Base-by-base conservation (phyloP, 495 filamentous ascomycete genomes). In the Aspergillus affinis region DNA sequence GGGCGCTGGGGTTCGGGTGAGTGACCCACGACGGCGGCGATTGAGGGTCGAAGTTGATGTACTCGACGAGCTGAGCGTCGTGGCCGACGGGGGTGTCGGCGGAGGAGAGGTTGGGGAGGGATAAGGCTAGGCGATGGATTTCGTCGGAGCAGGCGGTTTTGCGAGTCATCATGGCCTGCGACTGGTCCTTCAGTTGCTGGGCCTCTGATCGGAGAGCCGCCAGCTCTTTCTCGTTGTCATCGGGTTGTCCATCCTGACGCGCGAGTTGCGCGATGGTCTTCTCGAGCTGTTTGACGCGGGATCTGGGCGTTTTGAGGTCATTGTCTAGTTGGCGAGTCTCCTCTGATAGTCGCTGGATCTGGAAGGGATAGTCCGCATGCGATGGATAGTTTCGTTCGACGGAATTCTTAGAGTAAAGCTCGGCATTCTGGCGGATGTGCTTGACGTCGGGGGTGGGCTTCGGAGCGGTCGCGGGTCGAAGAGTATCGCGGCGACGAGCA, bases 101-200 rank as follows among this genome's bases (percentile, higher is more conserved):
- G 73, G 86, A 88, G 51, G 91, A 96, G 36, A 93, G 81, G 73
- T 98, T 98, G 13, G 94, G 95, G 41, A 98, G 83, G 50, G 88
- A 82, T 0, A 89, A 75, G 3, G 94, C 92, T 27, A 97, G 82
- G 23, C 77, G 75, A 23, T 89, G 77, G 75, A 96, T 91, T 67
- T 93, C 84, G 15, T 81, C 76, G 49, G 81, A 75, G 57, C 90
- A 78, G 8, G 63, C 62, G 13, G 77, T 73, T 68, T 93, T 88
- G 54, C 84, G 75, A 19, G 75, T 73, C 55, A 86, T 83, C 60
- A 91, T 83, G 6, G 64, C 67, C 5, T 78, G 69, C 8, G 96
- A 82, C 44, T 84, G 74, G 1, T 80, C 74, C 68, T 96, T 97
- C 41, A 97, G 64, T 1, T 62, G 61, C 56, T 86, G 84, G 2